Conservation (phyloP, 805 yeast genomes). For the Diddensiella caesifluorescens region DNA sequence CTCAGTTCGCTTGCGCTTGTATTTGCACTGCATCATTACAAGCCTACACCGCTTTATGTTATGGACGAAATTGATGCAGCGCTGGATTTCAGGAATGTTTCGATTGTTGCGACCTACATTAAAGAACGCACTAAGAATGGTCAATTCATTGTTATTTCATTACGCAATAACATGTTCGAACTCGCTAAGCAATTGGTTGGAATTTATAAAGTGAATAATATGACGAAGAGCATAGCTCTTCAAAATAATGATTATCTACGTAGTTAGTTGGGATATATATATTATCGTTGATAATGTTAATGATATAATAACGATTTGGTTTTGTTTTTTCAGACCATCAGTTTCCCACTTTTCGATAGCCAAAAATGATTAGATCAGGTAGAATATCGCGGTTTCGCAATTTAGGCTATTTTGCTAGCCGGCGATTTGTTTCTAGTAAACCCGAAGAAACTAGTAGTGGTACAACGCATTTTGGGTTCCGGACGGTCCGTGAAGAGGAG, state of each 20-base stretch:
- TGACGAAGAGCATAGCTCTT: conserved; percentile 79
- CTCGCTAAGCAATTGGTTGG: conserved; percentile 92
- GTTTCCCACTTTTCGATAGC: no score
- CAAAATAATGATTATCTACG: conserved; percentile 44
- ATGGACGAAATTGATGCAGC: conserved; percentile 99
- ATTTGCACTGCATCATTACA: conserved; percentile 91
- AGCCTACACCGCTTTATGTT: conserved; percentile 94
- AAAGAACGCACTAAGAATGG: conserved; percentile 94
- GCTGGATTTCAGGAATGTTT: conserved; percentile 90
- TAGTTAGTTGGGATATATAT: not conserved
- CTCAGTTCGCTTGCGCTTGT: conserved; percentile 90
- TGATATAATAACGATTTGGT: no score
- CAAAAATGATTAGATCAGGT: no score
- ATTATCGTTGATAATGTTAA: not conserved
- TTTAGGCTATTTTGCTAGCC: no score
- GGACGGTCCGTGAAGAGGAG: conserved; percentile 69
- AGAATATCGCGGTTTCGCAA: no score
- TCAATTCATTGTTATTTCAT: conserved; percentile 90
- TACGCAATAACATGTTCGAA: conserved; percentile 97
- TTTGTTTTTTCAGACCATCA: no score
- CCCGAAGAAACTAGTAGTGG: not conserved
- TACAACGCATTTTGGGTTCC: conserved; percentile 92
- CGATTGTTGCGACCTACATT: conserved; percentile 95
- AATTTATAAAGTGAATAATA: conserved; percentile 85
- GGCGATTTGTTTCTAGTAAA: no score